Conservation (phyloP, 148 eudicot species). For the Pouteria glomerata region DNA sequence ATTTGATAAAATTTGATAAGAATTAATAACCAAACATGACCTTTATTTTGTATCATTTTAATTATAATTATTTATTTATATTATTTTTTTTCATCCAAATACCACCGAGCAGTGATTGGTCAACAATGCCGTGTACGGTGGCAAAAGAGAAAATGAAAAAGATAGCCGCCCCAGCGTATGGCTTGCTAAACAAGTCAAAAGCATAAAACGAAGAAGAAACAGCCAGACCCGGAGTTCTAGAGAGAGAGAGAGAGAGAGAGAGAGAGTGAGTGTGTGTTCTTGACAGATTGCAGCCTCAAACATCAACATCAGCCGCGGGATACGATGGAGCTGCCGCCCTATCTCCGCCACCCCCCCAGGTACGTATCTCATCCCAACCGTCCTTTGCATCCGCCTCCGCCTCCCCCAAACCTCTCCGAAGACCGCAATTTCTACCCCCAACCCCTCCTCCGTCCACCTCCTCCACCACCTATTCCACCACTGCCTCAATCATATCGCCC, state of each 20-base stretch:
- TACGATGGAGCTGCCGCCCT: constrained; percentile 23
- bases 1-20: too few relatives aligned
- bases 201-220: too few relatives aligned
- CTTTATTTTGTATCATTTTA: too few relatives aligned
- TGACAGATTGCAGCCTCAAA: not conserved
- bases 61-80: too few relatives aligned
- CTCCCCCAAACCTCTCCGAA: constrained; percentile 2
- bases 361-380: constrained; percentile 32
- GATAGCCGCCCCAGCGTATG: too few relatives aligned
- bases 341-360: constrained; percentile 31
- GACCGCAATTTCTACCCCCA: constrained; percentile 12
- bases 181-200: too few relatives aligned
- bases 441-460: constrained; percentile 21
- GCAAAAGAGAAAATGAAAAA: too few relatives aligned
- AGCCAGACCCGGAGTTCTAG: too few relatives aligned
- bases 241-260: not conserved
- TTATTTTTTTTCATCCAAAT: too few relatives aligned
- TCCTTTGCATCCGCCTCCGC: constrained; percentile 18
- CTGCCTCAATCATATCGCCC: constrained; percentile 7
- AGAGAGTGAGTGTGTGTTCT: not conserved
- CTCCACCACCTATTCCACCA: constrained; percentile 11
- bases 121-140: too few relatives aligned
- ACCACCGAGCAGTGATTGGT: too few relatives aligned
- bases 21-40: too few relatives aligned
- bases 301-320: not conserved